Percentiles rank a stretch among this genome's conserved stretches.
phyloP scores from a whole-genome alignment of 345 rosid genomes.

The Populus nigra region DNA sequence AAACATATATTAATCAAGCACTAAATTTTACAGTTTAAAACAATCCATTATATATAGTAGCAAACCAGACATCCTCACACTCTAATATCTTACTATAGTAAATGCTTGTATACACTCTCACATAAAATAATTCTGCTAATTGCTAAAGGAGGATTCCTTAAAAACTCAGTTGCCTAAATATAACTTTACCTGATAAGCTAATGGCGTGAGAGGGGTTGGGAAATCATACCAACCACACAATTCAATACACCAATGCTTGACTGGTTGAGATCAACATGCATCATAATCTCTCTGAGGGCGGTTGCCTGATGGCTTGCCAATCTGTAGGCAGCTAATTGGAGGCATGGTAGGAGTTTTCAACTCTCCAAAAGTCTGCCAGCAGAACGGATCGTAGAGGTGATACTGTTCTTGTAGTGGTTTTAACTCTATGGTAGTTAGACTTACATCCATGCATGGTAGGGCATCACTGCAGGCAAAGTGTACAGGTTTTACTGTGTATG shows the following conservation, averaged over 20 bases:
- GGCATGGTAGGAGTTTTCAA: conserved; percentile 74
- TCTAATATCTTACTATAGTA: conserved; percentile 18
- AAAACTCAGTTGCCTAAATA: conserved; percentile 21
- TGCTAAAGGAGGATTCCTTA: conserved; percentile 23
- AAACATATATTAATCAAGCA: conserved; percentile 20
- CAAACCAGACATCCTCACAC: conserved; percentile 20
- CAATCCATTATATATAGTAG: conserved; percentile 10
- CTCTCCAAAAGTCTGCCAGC: conserved; percentile 90
- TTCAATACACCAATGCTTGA: conserved; percentile 25
- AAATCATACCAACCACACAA: conserved; percentile 54
- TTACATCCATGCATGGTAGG: conserved; percentile 79
- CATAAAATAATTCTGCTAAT: conserved; percentile 12
- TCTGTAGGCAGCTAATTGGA: conserved; percentile 77
- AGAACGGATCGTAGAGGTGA: conserved; percentile 82
- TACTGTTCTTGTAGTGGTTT: conserved; percentile 66
- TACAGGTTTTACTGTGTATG: conserved; percentile 86
- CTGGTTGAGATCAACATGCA: conserved; percentile 43
- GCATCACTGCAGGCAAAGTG: conserved; percentile 92
- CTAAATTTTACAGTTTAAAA: conserved; percentile 14
- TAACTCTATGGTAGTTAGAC: conserved; percentile 60
- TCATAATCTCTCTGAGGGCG: conserved; percentile 60
- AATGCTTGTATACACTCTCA: conserved; percentile 15
- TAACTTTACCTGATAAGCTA: conserved; percentile 28
- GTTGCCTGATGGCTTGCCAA: conserved; percentile 79
- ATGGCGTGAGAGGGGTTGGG: conserved; percentile 56